phyloP scores from a whole-genome alignment of 2,329 filamentous ascomycete genomes.

The Cladosporium sp. region DNA sequence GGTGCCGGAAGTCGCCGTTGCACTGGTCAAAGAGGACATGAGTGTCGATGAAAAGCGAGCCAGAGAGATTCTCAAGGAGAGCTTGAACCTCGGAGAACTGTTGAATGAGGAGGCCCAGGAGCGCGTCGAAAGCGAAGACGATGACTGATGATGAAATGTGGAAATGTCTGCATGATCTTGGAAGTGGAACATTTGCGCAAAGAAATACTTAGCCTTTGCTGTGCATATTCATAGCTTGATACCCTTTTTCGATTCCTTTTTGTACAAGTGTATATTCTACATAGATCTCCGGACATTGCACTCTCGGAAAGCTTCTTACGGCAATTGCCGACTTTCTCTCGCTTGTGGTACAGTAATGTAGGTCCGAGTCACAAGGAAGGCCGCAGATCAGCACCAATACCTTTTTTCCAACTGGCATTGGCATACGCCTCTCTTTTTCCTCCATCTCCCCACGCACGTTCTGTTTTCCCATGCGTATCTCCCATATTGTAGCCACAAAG shows the following conservation, averaged over 20 bases:
- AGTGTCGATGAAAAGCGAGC: slow-evolving; percentile 20
- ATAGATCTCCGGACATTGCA: neutral
- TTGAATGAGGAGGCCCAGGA: slow-evolving; percentile 29
- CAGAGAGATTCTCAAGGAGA: slow-evolving; percentile 26
- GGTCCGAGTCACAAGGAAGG: no score
- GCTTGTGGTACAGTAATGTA: no score
- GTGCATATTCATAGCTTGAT: neutral
- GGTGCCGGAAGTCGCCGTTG: slow-evolving; percentile 34
- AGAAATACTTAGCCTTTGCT: neutral
- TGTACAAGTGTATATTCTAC: slow-evolving; percentile 4
- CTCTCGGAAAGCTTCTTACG: no score
- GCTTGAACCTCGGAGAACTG: slow-evolving; percentile 30
- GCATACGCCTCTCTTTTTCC: neutral
- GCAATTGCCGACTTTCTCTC: no score
- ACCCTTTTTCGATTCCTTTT: neutral
- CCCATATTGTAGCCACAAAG: neutral
- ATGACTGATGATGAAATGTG: slow-evolving; percentile 10
- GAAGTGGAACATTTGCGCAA: neutral
- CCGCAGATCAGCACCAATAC: neutral
- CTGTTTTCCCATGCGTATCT: slow-evolving; percentile 1
- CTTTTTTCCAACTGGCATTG: neutral
- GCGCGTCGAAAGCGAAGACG: slow-evolving; percentile 14
- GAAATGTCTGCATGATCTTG: neutral
- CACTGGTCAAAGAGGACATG: slow-evolving; percentile 33
- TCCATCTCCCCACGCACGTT: neutral